Evolutionary conservation across 441 rosid genomes (phyloP), one percentile per base, ranked within the genome.

Genomic region (Brassica balearica): DNA sequence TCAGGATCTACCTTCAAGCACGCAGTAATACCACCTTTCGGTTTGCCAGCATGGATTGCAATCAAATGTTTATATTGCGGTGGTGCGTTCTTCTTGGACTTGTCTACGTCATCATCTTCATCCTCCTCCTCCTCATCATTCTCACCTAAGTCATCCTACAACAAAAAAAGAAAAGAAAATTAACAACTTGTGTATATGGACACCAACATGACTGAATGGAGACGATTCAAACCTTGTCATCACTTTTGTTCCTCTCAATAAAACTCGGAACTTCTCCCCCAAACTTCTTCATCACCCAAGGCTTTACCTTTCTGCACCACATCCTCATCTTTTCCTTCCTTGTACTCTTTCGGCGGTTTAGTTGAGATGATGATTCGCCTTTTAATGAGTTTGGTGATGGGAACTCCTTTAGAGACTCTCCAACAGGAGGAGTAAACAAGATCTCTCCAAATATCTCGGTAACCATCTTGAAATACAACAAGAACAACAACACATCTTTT

Each of bases 341-440:
- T 91, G 83, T 94, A 94, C 79, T 92, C 92, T 75, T 91, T 92
- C 11, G 98, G 98, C 3, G 95, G 98, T 82, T 95, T 92, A 12
- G 97, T 95, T 79, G 98, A 93, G 82, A 95, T 86, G 58, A 95
- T 86, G 55, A 95, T 77, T 27, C 86, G 86, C 64, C 51, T 82
- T 87, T 95, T 68, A 95, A 64, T 1, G 85, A 86, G 53, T 88
- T 90, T 0, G 97, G 97, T 4, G 97, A 91, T 8, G 96, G 97
- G 71, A 95, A 88, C 77, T 93, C 90, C 77, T 87, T 87, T 53
- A 91, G 82, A 87, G 85, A 75, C 68, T 89, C 94, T 23, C 92
- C 66, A 2, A 83, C 88, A 77, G 98, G 82, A 79, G 82, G 95
- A 79, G 83, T 46, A 77, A 87, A 91, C 74, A 95, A 84, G 75